Evolutionary conservation across 768 basidiomycete genomes (phyloP).

Genomic region (Myochromella boudieri): DNA sequence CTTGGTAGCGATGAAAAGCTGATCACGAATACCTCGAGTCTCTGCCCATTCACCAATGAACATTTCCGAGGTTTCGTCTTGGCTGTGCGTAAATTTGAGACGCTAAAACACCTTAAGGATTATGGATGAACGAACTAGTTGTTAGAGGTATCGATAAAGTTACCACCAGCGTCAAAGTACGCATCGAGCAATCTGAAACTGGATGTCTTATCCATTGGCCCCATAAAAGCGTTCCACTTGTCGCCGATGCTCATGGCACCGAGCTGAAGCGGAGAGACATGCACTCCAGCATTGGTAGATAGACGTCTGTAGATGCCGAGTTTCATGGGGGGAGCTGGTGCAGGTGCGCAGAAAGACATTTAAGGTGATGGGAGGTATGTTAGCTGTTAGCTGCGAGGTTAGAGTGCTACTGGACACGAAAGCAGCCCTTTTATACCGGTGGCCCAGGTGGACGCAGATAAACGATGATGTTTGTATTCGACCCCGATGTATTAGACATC

Average conservation of each 20-base stretch:
- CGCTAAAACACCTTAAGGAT: no score
- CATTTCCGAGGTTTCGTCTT: constrained; percentile 55
- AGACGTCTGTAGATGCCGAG: constrained; percentile 34
- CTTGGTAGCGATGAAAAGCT: constrained; percentile 49
- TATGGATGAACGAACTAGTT: constrained; percentile 35
- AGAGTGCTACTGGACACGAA: no score
- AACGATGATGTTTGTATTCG: no score
- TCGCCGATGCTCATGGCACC: constrained; percentile 46
- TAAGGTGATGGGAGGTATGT: background rate
- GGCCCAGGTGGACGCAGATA: no score
- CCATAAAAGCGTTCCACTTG: constrained; percentile 31
- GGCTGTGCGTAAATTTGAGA: no score
- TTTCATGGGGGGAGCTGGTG: constrained; percentile 28
- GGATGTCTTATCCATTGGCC: constrained; percentile 34
- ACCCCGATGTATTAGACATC: no score
- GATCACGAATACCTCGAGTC: constrained; percentile 41
- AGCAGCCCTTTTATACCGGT: no score
- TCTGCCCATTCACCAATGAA: constrained; percentile 57
- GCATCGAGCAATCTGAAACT: constrained; percentile 42
- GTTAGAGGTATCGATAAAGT: constrained; percentile 42
- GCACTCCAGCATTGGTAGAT: constrained; percentile 35
- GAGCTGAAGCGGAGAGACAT: constrained; percentile 41
- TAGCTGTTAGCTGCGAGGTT: no score
- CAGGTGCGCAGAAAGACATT: background rate
- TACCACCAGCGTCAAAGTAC: constrained; percentile 37